Conservation (phyloP, 1,284 basidiomycete species). For the Vanrija pseudolonga region DNA sequence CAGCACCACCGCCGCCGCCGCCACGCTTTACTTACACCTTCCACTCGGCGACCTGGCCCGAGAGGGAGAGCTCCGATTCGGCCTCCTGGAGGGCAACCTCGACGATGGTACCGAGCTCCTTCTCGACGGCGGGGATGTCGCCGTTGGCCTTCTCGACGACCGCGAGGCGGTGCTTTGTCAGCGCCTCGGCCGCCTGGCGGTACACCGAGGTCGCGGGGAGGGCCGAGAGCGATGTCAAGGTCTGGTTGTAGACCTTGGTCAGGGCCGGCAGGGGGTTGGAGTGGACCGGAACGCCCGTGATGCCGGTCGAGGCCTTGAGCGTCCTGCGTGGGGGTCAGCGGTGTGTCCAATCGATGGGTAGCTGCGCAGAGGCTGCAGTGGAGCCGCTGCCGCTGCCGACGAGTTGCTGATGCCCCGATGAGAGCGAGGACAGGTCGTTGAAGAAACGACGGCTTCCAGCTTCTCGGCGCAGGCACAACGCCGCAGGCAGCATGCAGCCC, state of each 20-base stretch:
- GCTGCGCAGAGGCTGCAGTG: not conserved
- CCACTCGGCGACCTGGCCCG: constrained; percentile 85
- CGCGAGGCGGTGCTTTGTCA: constrained; percentile 76
- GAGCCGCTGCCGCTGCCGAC: not conserved
- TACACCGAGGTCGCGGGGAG: constrained; percentile 82
- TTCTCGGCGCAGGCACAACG: no score
- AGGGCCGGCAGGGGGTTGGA: constrained; percentile 72
- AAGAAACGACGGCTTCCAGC: not conserved
- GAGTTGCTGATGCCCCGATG: no score
- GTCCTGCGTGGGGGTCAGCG: constrained; percentile 29
- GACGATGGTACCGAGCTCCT: constrained; percentile 52
- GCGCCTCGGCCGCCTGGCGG: constrained; percentile 81
- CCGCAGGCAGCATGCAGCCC: not conserved
- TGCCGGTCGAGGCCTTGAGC: constrained; percentile 72
- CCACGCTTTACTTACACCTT: constrained; percentile 77
- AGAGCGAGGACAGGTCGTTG: not conserved
- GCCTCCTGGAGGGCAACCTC: constrained; percentile 66
- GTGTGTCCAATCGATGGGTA: not conserved
- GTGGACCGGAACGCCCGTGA: constrained; percentile 57
- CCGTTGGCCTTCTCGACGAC: constrained; percentile 67
- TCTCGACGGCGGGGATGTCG: constrained; percentile 66
- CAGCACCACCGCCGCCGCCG: not conserved
- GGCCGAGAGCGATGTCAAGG: constrained; percentile 64
- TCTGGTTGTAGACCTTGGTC: constrained; percentile 69
- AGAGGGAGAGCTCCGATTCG: constrained; percentile 73